Evolutionary conservation across 192 early-diverging fungal species (phyloP).

Genomic region (Rhizoclosmatium globosum): DNA sequence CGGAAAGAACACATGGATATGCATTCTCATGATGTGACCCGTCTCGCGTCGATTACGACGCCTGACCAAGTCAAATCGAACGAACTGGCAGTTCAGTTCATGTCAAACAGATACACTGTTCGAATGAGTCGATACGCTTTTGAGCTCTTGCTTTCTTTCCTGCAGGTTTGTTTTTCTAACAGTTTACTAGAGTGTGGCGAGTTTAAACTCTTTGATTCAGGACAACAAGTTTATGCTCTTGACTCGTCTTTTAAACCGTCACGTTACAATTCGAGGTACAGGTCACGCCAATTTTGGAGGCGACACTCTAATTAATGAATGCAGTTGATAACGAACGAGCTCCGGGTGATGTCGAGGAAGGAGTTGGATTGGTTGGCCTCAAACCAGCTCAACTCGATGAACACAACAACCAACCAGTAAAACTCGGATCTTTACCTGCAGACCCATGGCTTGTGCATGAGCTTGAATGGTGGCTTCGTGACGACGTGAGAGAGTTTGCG

Average conservation of each 20-base stretch:
- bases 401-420: slow-evolving; percentile 83
- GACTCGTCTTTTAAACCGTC: slow-evolving; percentile 91
- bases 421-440: slow-evolving; percentile 75
- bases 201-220: neutral
- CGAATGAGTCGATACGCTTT: slow-evolving; percentile 87
- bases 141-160: slow-evolving; percentile 87
- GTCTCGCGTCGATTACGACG: slow-evolving; percentile 73
- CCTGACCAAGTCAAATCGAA: slow-evolving; percentile 82
- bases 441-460: slow-evolving; percentile 81
- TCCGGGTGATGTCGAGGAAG: slow-evolving; percentile 19
- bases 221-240: slow-evolving; percentile 90
- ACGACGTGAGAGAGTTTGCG: slow-evolving; percentile 57
- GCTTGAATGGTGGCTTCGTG: slow-evolving; percentile 79
- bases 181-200: neutral
- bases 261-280: slow-evolving; percentile 78
- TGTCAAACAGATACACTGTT: slow-evolving; percentile 84
- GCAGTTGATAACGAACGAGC: slow-evolving; percentile 24
- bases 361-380: slow-evolving; percentile 35
- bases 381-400: slow-evolving; percentile 60
- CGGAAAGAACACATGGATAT: slow-evolving; percentile 77
- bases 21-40: slow-evolving; percentile 77
- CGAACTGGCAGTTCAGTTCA: slow-evolving; percentile 81
- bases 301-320: neutral
- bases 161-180: slow-evolving; percentile 63
- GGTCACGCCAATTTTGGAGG: neutral